phyloP scores from a whole-genome alignment of 768 basidiomycete species.

The Mycena sanguinolenta region DNA sequence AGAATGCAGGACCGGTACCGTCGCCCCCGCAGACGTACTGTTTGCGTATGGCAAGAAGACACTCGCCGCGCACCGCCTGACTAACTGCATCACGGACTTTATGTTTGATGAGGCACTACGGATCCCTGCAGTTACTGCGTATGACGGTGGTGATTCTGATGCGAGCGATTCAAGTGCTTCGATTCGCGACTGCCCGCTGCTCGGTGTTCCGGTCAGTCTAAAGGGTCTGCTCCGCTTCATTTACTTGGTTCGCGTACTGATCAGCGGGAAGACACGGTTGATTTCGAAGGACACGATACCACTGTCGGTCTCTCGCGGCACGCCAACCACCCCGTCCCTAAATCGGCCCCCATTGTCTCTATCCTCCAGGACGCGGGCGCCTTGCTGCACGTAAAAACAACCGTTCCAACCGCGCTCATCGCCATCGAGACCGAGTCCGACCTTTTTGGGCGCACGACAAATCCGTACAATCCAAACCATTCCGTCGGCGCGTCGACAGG shows the following conservation, averaged over 20 bases:
- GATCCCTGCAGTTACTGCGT: constrained; percentile 32
- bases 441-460: constrained; percentile 70
- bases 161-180: constrained; percentile 19
- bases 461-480: constrained; percentile 69
- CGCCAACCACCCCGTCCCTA: constrained; percentile 57
- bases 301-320: constrained; percentile 71
- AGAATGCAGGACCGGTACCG: constrained; percentile 56
- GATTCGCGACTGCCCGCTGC: constrained; percentile 56
- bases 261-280: constrained; percentile 49
- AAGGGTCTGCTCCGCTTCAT: constrained; percentile 57
- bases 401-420: constrained; percentile 69
- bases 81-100: constrained; percentile 75
- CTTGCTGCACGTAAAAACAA: constrained; percentile 78
- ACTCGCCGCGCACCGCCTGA: constrained; percentile 60
- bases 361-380: constrained; percentile 74
- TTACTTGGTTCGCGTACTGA: background rate
- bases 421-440: constrained; percentile 71
- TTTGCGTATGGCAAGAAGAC: constrained; percentile 63
- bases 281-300: constrained; percentile 68
- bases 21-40: constrained; percentile 57
- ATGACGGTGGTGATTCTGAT: constrained; percentile 54
- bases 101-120: constrained; percentile 52
- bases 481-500: constrained; percentile 78
- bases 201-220: constrained; percentile 72
- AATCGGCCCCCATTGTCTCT: constrained; percentile 64